These are phyloP conservation scores for Scheffersomyces titani DNA, from an alignment of 1,139 yeast genomes.

Conservation along the genomic window DNA sequence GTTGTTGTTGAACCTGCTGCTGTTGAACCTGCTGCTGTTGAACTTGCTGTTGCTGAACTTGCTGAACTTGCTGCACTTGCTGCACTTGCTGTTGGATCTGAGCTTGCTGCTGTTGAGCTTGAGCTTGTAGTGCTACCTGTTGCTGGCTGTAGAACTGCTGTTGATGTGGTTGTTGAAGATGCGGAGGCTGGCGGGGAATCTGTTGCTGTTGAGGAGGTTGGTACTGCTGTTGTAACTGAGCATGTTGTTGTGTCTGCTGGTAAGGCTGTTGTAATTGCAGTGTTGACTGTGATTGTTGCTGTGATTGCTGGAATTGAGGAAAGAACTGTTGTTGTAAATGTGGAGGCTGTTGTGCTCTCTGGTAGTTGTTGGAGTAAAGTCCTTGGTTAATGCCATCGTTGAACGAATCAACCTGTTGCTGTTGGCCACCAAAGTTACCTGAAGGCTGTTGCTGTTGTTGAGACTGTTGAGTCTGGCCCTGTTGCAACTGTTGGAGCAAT, in stretches of 20 bases:
- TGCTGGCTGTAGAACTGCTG: constrained; percentile 26
- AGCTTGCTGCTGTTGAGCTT: constrained; percentile 18
- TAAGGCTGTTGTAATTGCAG: constrained; percentile 11
- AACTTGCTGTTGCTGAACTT: constrained; percentile 7
- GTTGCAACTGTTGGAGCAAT: constrained; percentile 47
- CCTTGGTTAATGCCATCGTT: constrained; percentile 36
- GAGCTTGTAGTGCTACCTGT: constrained; percentile 15
- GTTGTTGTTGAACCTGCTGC: constrained; percentile 8
- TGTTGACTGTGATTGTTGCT: background rate
- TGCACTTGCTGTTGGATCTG: constrained; percentile 18
- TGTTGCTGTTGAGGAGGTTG: constrained; percentile 13
- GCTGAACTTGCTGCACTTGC: constrained; percentile 16
- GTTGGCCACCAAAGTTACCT: constrained; percentile 15
- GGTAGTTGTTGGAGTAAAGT: constrained; percentile 31
- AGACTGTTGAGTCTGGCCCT: constrained; percentile 25
- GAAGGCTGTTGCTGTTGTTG: constrained; percentile 18
- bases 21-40: constrained; percentile 2
- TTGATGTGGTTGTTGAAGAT: constrained; percentile 22
- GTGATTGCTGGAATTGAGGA: constrained; percentile 31
- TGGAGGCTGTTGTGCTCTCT: constrained; percentile 26
- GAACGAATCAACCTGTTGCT: constrained; percentile 25
- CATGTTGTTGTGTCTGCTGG: constrained; percentile 6
- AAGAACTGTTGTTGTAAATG: constrained; percentile 25
- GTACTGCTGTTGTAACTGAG: constrained; percentile 15
- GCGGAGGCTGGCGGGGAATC: constrained; percentile 18